phyloP scores from a whole-genome alignment of 2,329 filamentous ascomycete genomes.

The Ploettnerulaceae sp. region DNA sequence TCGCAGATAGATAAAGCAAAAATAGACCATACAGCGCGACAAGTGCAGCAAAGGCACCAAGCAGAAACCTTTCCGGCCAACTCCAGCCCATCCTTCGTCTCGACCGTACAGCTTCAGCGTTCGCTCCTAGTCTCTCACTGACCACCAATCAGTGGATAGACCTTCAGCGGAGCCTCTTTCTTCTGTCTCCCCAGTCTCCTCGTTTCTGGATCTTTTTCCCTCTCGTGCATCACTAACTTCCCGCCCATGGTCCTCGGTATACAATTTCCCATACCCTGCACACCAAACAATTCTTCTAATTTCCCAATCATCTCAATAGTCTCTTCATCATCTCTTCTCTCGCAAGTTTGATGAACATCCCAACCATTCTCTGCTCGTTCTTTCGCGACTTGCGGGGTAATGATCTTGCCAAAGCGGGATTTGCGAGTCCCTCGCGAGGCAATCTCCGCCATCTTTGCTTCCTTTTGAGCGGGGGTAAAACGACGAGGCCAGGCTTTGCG shows the following conservation, averaged over 20 bases:
- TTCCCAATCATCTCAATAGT: slow-evolving; percentile 1
- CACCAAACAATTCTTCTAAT: slow-evolving; percentile 19
- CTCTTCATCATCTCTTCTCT: slow-evolving; percentile 10
- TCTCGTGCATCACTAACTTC: slow-evolving; percentile 18
- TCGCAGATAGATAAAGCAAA: too few species aligned
- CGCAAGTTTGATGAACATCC: slow-evolving; percentile 23
- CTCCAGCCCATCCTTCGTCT: not conserved
- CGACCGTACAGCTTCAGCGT: not conserved
- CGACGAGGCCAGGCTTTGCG: slow-evolving; percentile 44
- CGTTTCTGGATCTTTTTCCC: slow-evolving; percentile 11
- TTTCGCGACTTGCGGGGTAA: slow-evolving; percentile 19
- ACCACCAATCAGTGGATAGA: slow-evolving; percentile 8
- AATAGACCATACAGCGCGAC: too few species aligned
- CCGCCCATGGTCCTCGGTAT: slow-evolving; percentile 11
- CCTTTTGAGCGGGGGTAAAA: slow-evolving; percentile 43
- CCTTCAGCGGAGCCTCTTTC: slow-evolving; percentile 8
- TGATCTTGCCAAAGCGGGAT: slow-evolving; percentile 41
- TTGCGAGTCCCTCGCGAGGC: slow-evolving; percentile 45
- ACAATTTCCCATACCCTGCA: slow-evolving; percentile 9
- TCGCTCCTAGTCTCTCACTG: not conserved
- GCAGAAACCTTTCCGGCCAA: not conserved
- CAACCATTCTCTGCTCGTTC: slow-evolving; percentile 22
- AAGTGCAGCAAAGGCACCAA: not conserved
- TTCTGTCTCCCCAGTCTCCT: slow-evolving; percentile 16
- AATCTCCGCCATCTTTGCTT: slow-evolving; percentile 47